phyloP scores from a whole-genome alignment of 2,329 filamentous ascomycete genomes.

The Pyricularia grisea region DNA sequence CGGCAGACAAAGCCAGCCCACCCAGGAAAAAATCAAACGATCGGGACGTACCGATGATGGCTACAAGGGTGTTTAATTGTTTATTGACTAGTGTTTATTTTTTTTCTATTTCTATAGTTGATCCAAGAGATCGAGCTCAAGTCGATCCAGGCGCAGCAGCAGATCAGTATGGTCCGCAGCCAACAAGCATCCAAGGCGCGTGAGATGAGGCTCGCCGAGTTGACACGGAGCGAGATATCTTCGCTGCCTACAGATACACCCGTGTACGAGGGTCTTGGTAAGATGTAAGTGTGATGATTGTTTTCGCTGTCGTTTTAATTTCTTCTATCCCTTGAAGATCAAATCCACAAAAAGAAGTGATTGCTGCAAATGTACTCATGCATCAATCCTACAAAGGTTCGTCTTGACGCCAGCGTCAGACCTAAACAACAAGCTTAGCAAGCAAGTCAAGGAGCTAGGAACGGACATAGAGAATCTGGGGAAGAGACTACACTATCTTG shows the following conservation, averaged over 20 bases:
- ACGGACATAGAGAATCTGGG: slow-evolving; percentile 71
- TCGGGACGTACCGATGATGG: neutral
- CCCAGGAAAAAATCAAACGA: neutral
- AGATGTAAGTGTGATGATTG: slow-evolving; percentile 60
- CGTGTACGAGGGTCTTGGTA: slow-evolving; percentile 91
- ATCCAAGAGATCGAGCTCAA: slow-evolving; percentile 91
- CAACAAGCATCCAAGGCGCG: slow-evolving; percentile 81
- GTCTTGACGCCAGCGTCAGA: slow-evolving; percentile 64
- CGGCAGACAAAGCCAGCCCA: neutral
- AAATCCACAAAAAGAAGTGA: no score
- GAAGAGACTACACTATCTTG: slow-evolving; percentile 86
- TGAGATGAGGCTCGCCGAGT: slow-evolving; percentile 77
- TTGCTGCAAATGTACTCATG: neutral
- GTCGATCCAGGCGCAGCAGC: slow-evolving; percentile 79
- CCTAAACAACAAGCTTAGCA: slow-evolving; percentile 66
- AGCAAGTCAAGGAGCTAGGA: slow-evolving; percentile 66
- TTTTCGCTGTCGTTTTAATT: slow-evolving; percentile 4
- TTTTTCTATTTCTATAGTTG: slow-evolving; percentile 43
- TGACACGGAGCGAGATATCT: slow-evolving; percentile 79
- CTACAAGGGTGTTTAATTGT: neutral
- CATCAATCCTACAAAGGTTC: slow-evolving; percentile 54
- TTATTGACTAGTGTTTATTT: neutral
- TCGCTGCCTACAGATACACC: slow-evolving; percentile 65
- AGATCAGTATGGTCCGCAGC: slow-evolving; percentile 75
- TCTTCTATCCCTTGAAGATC: no score